Conservation (phyloP, 352 stramenopile species). For the Pythium periplocum region DNA sequence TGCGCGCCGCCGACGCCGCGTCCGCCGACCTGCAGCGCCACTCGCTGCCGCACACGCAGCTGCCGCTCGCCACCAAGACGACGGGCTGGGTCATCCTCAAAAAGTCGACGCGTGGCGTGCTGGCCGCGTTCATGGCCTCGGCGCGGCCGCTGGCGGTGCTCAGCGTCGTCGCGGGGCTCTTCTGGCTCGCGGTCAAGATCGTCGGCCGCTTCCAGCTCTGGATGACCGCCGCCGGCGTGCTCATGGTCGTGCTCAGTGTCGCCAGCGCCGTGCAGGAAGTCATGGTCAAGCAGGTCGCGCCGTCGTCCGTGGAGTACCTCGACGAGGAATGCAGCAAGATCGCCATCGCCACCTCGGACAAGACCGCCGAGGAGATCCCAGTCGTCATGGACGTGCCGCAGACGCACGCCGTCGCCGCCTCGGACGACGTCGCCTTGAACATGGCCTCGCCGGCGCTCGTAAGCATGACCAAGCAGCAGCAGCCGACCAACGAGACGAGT, state of each 20-base stretch:
- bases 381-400: constrained; percentile 23
- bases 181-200: constrained; percentile 40
- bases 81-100: constrained; percentile 11
- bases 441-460: constrained; percentile 36
- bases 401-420: constrained; percentile 14
- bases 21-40: too few relatives aligned
- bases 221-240: constrained; percentile 55
- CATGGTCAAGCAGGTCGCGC: constrained; percentile 30
- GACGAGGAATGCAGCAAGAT: constrained; percentile 39
- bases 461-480: not conserved
- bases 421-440: constrained; percentile 30
- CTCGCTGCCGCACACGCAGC: too few relatives aligned
- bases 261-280: constrained; percentile 62
- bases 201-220: constrained; percentile 55
- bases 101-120: constrained; percentile 18
- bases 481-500: constrained; percentile 2
- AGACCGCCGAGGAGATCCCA: constrained; percentile 23
- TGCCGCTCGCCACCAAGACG: constrained; percentile 1
- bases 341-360: not conserved
- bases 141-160: constrained; percentile 23
- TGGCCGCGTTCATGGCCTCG: constrained; percentile 20
- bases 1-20: too few relatives aligned
- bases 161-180: constrained; percentile 31
- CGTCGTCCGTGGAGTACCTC: constrained; percentile 54
- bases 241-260: constrained; percentile 61